Conservation (phyloP, 192 early-diverging fungal species). For the Coemansia sp. region DNA sequence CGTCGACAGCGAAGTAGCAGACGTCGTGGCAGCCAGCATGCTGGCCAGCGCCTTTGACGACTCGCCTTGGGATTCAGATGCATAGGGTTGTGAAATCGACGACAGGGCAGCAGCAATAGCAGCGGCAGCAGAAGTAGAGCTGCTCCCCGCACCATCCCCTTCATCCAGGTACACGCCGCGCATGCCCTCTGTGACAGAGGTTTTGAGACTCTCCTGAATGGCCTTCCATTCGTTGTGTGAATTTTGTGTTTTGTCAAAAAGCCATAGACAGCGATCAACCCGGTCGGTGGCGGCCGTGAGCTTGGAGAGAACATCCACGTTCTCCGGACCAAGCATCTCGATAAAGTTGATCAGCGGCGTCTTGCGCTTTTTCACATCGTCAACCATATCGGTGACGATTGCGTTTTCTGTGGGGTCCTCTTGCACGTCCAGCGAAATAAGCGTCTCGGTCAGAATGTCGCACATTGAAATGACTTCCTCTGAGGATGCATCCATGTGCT, state of each 20-base stretch:
- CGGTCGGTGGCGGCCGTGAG: slow-evolving; percentile 24
- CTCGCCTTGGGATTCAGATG: slow-evolving; percentile 11
- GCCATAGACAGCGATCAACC: slow-evolving; percentile 39
- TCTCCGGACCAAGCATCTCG: slow-evolving; percentile 27
- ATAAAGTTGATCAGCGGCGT: slow-evolving; percentile 38
- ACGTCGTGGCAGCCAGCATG: slow-evolving; percentile 10
- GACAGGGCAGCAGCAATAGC: not conserved
- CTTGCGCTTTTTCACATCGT: slow-evolving; percentile 35
- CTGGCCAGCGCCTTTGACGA: slow-evolving; percentile 25
- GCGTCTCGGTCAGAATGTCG: slow-evolving; percentile 49
- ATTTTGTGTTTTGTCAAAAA: slow-evolving; percentile 36
- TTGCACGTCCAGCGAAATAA: slow-evolving; percentile 37
- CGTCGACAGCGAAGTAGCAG: slow-evolving; percentile 6
- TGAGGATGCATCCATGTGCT: slow-evolving; percentile 37
- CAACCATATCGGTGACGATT: slow-evolving; percentile 37
- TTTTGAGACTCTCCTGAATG: slow-evolving; percentile 44
- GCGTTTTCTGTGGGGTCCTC: slow-evolving; percentile 40
- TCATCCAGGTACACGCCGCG: slow-evolving; percentile 6
- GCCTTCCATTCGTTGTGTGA: slow-evolving; percentile 51
- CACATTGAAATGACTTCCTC: slow-evolving; percentile 36
- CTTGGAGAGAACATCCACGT: slow-evolving; percentile 19
- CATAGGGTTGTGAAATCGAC: not conserved
- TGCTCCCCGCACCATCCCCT: not conserved
- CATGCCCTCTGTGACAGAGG: slow-evolving; percentile 21
- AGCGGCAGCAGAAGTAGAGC: slow-evolving; percentile 1